Base-by-base conservation (phyloP, 2,329 filamentous ascomycete genomes). In the Fusarium concolor region DNA sequence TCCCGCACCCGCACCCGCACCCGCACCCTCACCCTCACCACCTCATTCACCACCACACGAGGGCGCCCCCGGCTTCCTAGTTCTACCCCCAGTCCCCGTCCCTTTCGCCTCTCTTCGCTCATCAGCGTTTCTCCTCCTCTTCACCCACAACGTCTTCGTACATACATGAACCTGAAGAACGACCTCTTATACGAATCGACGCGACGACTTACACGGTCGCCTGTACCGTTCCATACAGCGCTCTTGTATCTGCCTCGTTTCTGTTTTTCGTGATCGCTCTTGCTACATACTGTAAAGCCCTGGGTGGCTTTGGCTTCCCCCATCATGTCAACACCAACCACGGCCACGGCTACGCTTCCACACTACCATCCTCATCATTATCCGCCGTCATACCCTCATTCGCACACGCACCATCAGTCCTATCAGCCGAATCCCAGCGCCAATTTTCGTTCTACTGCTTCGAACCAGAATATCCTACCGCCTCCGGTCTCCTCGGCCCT, bases 291-390 rank as follows among this genome's bases (percentile, higher is more conserved):
- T 33, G 3, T 41, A 54, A 49, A 56, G 68, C 66, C 70, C 67
- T 69, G 69, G 67, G 61, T 62, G 71, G 71, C 68, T 73, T 53
- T 74, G 67, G 55, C 63, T 67, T 68, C 56, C 60, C 55, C 51
- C 70, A 70, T 71, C 75, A 94, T 95, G 92, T 94, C 92, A 84
- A 94, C 92, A 73, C 92, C 92, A 72, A 93, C 91, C 66, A 91
- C 90, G 76, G 90, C 90, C 75, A 91, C 90, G 78, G 89, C 89
- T 76, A 91, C 89, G 71, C 84, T 92, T 76, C 89, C 89, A 77
- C 87, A 87, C 75, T 89, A 90, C 79, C 87, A 89, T 79, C 85
- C 86, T 65, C 86, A 86, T 82, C 90, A 90, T 75, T 85, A 88
- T 76, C 87, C 88, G 74, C 76, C 85, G 45, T 84, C 83, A 64